Percentiles rank a stretch among this genome's conserved stretches.
Evolutionary conservation across 2,329 filamentous ascomycete species (phyloP).

Genomic region (Colletotrichum chlorophyti): DNA sequence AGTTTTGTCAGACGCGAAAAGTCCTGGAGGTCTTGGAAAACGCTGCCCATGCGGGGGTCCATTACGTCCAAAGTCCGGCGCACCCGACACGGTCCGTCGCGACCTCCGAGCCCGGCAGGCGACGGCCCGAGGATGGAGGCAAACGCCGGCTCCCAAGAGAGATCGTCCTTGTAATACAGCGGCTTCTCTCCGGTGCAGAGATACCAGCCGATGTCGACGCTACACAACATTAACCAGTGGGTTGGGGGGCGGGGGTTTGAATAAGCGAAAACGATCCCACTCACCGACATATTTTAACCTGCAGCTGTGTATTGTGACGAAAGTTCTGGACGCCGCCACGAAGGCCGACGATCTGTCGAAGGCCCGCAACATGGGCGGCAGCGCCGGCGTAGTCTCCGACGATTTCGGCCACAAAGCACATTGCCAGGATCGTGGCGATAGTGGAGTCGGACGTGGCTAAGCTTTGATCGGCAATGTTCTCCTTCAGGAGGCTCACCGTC

Average conservation of each 20-base stretch:
- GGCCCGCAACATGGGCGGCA: conserved; percentile 7
- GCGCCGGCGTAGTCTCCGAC: conserved; percentile 9
- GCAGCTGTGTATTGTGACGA: conserved; percentile 33
- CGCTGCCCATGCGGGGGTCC: conserved; percentile 34
- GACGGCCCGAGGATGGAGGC: conserved; percentile 19
- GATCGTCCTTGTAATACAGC: conserved; percentile 26
- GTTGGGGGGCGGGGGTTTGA: too few relatives aligned
- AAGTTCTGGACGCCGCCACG: conserved; percentile 35
- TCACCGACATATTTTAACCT: conserved; percentile 38
- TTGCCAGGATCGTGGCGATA: conserved; percentile 15
- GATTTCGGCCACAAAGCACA: conserved; percentile 13
- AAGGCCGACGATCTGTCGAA: conserved; percentile 34
- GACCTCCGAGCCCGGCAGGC: not conserved
- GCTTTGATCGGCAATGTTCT: not conserved
- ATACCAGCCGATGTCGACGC: conserved; percentile 37
- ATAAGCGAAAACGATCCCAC: not conserved
- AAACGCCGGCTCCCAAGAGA: conserved; percentile 29
- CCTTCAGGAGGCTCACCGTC: conserved; percentile 24
- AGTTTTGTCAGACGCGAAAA: conserved; percentile 37
- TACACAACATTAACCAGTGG: conserved; percentile 19
- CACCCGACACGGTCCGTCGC: not conserved
- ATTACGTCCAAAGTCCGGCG: conserved; percentile 22
- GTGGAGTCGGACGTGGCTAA: conserved; percentile 30
- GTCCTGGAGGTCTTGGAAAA: conserved; percentile 38
- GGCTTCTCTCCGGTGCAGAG: conserved; percentile 35